Base-by-base conservation (phyloP, 768 basidiomycete species). In the Tricholoma terreum region DNA sequence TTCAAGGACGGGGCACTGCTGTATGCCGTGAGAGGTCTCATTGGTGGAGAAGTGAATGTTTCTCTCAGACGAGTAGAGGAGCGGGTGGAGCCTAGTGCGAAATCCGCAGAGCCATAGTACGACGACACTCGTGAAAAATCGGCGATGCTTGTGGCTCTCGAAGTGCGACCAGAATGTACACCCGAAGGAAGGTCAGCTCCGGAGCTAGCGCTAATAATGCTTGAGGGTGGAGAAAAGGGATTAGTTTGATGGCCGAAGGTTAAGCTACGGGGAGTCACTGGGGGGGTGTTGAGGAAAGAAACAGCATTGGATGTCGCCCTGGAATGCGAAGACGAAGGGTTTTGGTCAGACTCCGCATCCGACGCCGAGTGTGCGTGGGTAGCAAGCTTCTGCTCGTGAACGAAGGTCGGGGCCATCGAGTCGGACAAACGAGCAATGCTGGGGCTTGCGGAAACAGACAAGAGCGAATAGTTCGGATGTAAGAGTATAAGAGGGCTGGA, bases 11-110 rank as follows among this genome's bases (percentile, higher is more conserved):
- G 77, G 1, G 81, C 70, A 0, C 76, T 71, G 17, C 80, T 84
- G 69, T 82, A 74, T 48, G 82, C 73, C 3, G 84, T 87, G 33
- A 82, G 60, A 0, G 84, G 84, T 9, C 86, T 82, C 22, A 80
- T 69, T 1, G 80, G 80, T 11, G 86, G 86, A 0, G 82, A 80
- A 0, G 82, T 76, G 58, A 87, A 84, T 3, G 80, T 66, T 61
- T 86, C 85, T 51, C 86, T 73, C n/a, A 75, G 56, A 19, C 78
- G 74, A 22, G 73, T 55, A 6, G 76, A 75, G 3, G 77, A 75
- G 21, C 75, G 73, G 34, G 57, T 58, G 2, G 75, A 72, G 33
- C 63, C 67, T 11, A 48, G 56, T 27, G 51, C 55, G 35, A 54
- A 54, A 42, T 74, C 76, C 6, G 71, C 66, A 24, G 72, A 68